Conservation (phyloP, 345 rosid genomes). For the Arabidopsis arenosa region DNA sequence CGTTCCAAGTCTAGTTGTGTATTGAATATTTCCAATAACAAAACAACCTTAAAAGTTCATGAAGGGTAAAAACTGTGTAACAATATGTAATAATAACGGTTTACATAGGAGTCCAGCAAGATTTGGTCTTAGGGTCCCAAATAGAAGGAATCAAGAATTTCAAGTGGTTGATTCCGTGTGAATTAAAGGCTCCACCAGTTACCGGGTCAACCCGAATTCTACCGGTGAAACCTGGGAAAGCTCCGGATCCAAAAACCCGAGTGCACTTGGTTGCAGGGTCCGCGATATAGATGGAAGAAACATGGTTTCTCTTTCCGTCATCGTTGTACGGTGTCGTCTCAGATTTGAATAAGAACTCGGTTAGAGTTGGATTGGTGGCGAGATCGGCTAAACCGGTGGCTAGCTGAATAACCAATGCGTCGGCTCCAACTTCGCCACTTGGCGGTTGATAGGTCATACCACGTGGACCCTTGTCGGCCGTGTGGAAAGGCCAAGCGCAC, state of each 20-base stretch:
- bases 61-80: conserved; percentile 5
- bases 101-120: conserved; percentile 53
- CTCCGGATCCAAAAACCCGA: conserved; percentile 61
- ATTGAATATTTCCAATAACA: background rate
- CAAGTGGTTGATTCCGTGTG: conserved; percentile 53
- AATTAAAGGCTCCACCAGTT: conserved; percentile 61
- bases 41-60: background rate
- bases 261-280: conserved; percentile 58
- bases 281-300: background rate
- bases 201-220: conserved; percentile 51
- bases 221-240: conserved; percentile 56
- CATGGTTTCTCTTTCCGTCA: background rate
- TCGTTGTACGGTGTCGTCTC: conserved; percentile 5
- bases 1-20: conserved; percentile 14
- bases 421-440: conserved; percentile 61
- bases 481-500: conserved; percentile 78
- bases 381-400: conserved; percentile 62
- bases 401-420: conserved; percentile 62
- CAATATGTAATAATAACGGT: conserved; percentile 12
- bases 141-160: conserved; percentile 78
- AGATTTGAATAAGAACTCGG: conserved; percentile 44
- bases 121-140: conserved; percentile 58
- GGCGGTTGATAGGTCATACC: conserved; percentile 61
- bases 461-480: conserved; percentile 49
- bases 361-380: conserved; percentile 49